Evolutionary conservation across 176 grass and related monocot genomes (phyloP), one percentile per base, ranked within the genome.

Genomic region (Panicum miliaceum): DNA sequence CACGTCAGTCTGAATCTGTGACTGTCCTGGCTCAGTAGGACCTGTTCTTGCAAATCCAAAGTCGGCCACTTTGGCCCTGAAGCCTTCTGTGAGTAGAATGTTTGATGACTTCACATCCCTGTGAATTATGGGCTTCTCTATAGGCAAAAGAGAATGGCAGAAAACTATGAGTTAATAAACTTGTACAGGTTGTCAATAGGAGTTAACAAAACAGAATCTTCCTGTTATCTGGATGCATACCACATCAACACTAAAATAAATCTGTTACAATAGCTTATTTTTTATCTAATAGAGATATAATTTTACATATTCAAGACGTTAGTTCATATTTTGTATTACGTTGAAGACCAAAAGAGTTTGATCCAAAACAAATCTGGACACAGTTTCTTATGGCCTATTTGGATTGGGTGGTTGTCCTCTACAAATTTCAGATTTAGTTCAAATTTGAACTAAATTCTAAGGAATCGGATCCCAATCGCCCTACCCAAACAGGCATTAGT

Each of bases 51-150:
- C 96, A 64, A 99, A 94, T 45, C 96, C 96, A n/a, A 99, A 99
- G 78, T 99, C 96, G 19, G 91, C 86, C 60, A 99, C 96, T 87
- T 99, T 99, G 74, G 93, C 96, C 83, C 81, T 86, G n/a, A 96
- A 90, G 60, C 85, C 75, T 78, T 96, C 88, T 13, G 81, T 99
- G 41, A 99, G 88, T 73, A 99, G 80, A 87, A 99, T 99, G 71
- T 96, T 99, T 45, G 91, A 94, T 38, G 96, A 92, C 90, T 94
- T 96, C 37, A 99, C 93, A 79, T 99, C 96, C 47, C 96, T 84
- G 81, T 99, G 96, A 77, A 99, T 96, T 87, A 99, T 94, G 46
- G 87, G 93, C 66, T 94, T 96, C 90, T 96, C 96, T 99, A 83
- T 75, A 89, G 84, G 68, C 56, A 86, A 47, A 68, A 71, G 46